Conservation (phyloP, 805 yeast genomes). For the Metschnikowia gelsemii region DNA sequence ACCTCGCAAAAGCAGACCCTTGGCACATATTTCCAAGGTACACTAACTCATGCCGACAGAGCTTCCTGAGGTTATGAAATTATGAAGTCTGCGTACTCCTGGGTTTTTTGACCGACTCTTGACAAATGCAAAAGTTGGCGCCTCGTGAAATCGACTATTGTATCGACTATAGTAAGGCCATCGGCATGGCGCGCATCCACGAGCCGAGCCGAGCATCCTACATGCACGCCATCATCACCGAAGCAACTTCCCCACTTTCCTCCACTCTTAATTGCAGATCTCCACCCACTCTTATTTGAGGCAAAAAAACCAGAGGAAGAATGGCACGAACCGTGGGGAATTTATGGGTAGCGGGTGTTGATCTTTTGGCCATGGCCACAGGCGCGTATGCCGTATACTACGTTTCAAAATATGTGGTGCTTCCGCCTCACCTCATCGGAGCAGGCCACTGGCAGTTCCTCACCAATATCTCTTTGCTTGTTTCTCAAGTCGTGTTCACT, state of each 20-base stretch:
- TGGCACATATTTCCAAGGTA: too few species aligned
- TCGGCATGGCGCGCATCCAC: too few species aligned
- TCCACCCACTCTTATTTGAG: background rate
- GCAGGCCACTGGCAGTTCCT: conserved; percentile 75
- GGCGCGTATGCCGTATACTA: conserved; percentile 31
- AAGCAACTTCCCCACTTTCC: conserved; percentile 2
- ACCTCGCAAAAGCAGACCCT: too few species aligned
- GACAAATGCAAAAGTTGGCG: too few species aligned
- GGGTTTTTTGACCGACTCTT: too few species aligned
- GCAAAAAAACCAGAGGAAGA: background rate
- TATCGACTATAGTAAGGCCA: too few species aligned
- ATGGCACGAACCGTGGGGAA: conserved; percentile 32
- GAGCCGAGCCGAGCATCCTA: too few species aligned
- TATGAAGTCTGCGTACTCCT: too few species aligned
- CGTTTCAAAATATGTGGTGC: conserved; percentile 21
- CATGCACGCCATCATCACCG: too few species aligned
- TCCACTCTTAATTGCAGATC: background rate
- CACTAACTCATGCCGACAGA: too few species aligned
- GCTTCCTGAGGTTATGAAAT: too few species aligned
- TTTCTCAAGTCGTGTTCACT: conserved; percentile 45
- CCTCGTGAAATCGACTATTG: too few species aligned
- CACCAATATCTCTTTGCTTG: conserved; percentile 59
- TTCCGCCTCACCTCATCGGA: conserved; percentile 49
- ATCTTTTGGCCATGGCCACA: conserved; percentile 26
- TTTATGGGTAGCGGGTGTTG: conserved; percentile 25